phyloP scores from a whole-genome alignment of 768 basidiomycete species.

The Tulasnella sp. region DNA sequence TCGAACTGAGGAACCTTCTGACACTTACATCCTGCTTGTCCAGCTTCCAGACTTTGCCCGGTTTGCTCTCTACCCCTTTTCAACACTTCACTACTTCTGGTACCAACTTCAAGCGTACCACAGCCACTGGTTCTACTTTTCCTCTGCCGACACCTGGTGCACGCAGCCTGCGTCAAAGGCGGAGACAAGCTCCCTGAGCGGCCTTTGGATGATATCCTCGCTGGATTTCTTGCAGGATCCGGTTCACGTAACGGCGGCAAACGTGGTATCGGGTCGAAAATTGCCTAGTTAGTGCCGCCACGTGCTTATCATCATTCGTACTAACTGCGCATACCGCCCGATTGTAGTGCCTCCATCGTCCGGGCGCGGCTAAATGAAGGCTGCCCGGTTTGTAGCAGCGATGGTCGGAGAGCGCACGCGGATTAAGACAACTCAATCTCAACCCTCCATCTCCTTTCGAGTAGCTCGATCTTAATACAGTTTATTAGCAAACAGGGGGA shows the following conservation, averaged over 20 bases:
- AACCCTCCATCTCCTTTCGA: neutral
- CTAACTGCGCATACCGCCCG: constrained; percentile 17
- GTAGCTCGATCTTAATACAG: neutral
- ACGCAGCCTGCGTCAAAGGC: constrained; percentile 64
- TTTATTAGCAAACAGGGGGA: neutral
- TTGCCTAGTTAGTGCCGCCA: constrained; percentile 57
- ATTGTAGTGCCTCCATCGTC: constrained; percentile 55
- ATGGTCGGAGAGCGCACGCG: constrained; percentile 27
- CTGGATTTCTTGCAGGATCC: constrained; percentile 32
- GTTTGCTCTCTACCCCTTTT: constrained; percentile 49
- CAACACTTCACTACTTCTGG: constrained; percentile 28
- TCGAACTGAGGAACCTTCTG: neutral
- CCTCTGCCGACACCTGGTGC: constrained; percentile 80
- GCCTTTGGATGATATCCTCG: constrained; percentile 39
- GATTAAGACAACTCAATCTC: neutral
- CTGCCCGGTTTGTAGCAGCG: constrained; percentile 68
- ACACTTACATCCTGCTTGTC: neutral
- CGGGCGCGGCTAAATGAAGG: constrained; percentile 50
- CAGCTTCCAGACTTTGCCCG: constrained; percentile 54
- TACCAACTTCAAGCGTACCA: constrained; percentile 22
- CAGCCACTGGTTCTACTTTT: constrained; percentile 61
- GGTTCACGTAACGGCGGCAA: constrained; percentile 33
- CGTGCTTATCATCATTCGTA: neutral
- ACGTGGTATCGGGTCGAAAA: constrained; percentile 41
- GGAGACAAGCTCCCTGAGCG: constrained; percentile 50